A percentile compares a stretch with the other conserved stretches of the same genome.
Evolutionary conservation across 345 rosid species (phyloP).

Genomic region (Euclidium syriacum): DNA sequence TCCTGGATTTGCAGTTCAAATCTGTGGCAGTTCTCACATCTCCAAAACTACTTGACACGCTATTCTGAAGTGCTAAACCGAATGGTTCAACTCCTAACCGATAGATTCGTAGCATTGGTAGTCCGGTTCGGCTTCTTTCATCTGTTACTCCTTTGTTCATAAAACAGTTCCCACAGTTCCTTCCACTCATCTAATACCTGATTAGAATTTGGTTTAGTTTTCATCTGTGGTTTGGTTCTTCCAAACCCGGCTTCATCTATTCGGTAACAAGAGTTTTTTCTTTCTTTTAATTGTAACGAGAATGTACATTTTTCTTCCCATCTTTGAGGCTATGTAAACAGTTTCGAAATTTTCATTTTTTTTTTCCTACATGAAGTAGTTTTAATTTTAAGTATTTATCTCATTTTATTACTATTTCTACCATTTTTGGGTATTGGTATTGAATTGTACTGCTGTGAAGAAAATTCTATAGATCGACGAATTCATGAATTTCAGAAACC

Average conservation of each 20-base stretch:
- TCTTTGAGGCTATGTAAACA: conserved; percentile 28
- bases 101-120: conserved; percentile 12
- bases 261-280: conserved; percentile 10
- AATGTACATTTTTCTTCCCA: conserved; percentile 28
- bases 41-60: conserved; percentile 57
- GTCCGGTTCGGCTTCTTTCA: conserved; percentile 12
- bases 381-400: background rate
- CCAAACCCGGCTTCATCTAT: conserved; percentile 16
- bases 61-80: conserved; percentile 40
- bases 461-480: background rate
- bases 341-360: background rate
- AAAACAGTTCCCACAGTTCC: conserved; percentile 18
- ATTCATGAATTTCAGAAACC: background rate
- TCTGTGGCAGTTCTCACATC: conserved; percentile 69
- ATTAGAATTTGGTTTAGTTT: conserved; percentile 27
- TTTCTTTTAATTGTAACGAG: conserved; percentile 25
- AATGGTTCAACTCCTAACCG: conserved; percentile 33
- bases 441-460: background rate
- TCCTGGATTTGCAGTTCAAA: conserved; percentile 51
- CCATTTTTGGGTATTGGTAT: background rate
- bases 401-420: background rate
- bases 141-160: conserved; percentile 29
- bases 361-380: background rate
- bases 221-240: conserved; percentile 31
- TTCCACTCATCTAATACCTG: conserved; percentile 28